These are phyloP conservation scores for Sugiyamaella japonica DNA, from an alignment of 1,139 yeast genomes.

Conservation along the genomic window DNA sequence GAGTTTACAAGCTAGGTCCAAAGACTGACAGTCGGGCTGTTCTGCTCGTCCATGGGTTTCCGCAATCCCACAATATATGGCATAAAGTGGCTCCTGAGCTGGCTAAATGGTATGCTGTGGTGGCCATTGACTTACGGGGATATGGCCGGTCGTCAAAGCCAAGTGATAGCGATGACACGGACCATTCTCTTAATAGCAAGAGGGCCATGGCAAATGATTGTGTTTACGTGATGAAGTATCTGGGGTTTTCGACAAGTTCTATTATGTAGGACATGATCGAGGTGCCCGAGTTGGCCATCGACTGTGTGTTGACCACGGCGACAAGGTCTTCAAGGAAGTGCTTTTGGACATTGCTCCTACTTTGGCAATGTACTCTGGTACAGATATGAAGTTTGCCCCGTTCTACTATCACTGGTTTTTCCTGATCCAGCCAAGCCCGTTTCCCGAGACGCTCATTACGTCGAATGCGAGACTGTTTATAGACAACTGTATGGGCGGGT, in stretches of 20 bases:
- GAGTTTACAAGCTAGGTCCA: constrained; percentile 2
- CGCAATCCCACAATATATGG: constrained; percentile 25
- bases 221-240: constrained; percentile 22
- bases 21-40: constrained; percentile 13
- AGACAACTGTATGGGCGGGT: constrained; percentile 4
- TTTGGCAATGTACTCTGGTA: constrained; percentile 23
- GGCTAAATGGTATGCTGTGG: constrained; percentile 19
- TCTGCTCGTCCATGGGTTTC: constrained; percentile 26
- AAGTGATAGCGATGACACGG: constrained; percentile 2
- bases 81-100: constrained; percentile 18
- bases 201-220: constrained; percentile 26
- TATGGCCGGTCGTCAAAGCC: constrained; percentile 27
- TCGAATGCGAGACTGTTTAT: constrained; percentile 18
- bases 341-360: constrained; percentile 27
- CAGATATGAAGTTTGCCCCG: constrained; percentile 20
- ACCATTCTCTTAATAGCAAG: constrained; percentile 21
- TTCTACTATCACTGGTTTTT: constrained; percentile 28
- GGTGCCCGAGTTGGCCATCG: constrained; percentile 27
- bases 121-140: constrained; percentile 26
- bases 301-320: constrained; percentile 23
- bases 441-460: constrained; percentile 23
- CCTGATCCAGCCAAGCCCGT: constrained; percentile 24
- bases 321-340: constrained; percentile 21
- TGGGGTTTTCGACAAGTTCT: constrained; percentile 20
- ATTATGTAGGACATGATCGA: constrained; percentile 25